These are phyloP conservation scores for Paramecium octaurelia DNA, from an alignment of 73 alveolate species.

Conservation along the genomic window DNA sequence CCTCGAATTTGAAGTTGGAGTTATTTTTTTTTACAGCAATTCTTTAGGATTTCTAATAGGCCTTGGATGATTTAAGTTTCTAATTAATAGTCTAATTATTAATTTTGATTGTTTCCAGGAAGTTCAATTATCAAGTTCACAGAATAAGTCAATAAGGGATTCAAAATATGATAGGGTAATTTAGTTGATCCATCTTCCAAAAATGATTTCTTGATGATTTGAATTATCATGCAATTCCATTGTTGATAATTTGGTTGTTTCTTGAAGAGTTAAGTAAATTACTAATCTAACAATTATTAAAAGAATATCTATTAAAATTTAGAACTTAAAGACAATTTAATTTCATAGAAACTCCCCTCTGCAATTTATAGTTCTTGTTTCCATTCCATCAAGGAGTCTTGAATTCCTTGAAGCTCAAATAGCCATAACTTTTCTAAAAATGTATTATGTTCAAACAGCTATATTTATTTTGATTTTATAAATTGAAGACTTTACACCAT, in stretches of 20 bases:
- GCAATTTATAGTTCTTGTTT: neutral
- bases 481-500: neutral
- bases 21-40: neutral
- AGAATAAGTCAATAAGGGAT: neutral
- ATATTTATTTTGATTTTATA: neutral
- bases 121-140: neutral
- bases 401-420: neutral
- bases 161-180: neutral
- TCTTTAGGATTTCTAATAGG: neutral
- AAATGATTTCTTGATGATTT: neutral
- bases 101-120: neutral
- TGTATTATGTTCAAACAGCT: neutral
- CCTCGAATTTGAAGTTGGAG: neutral
- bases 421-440: constrained; percentile 10
- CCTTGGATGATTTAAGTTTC: neutral
- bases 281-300: neutral
- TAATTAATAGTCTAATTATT: neutral
- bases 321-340: neutral
- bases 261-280: neutral
- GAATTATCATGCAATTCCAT: neutral
- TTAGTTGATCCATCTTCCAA: neutral
- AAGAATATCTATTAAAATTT: neutral
- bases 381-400: neutral
- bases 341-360: neutral
- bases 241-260: neutral